These are phyloP conservation scores for Gloeopeniophorella convolvens DNA, from an alignment of 768 basidiomycete species.

Conservation along the genomic window DNA sequence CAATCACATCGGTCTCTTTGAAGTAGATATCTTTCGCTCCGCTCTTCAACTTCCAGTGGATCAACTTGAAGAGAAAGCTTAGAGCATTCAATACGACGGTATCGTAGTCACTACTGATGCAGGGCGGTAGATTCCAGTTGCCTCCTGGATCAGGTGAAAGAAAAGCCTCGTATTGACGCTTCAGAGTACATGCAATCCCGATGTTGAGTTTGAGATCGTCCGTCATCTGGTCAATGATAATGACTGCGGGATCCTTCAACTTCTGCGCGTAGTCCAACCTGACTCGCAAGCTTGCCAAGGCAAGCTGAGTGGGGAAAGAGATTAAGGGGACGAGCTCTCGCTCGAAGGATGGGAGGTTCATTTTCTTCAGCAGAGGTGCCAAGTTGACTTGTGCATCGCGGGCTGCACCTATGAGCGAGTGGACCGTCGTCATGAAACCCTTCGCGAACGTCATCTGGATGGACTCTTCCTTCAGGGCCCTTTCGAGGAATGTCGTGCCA, in stretches of 20 bases:
- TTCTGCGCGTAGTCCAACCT: conserved; percentile 86
- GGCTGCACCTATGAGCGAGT: conserved; percentile 77
- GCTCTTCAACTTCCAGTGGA: conserved; percentile 94
- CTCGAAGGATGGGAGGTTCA: conserved; percentile 90
- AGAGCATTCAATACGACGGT: conserved; percentile 81
- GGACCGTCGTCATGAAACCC: conserved; percentile 80
- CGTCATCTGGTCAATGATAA: conserved; percentile 91
- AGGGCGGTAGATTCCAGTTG: conserved; percentile 84
- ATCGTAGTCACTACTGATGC: conserved; percentile 89
- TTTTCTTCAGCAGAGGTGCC: conserved; percentile 66
- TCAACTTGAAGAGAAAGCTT: conserved; percentile 84
- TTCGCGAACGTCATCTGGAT: conserved; percentile 93
- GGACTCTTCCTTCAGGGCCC: conserved; percentile 92
- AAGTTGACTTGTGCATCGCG: conserved; percentile 83
- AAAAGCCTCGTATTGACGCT: conserved; percentile 91
- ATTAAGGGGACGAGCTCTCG: conserved; percentile 85
- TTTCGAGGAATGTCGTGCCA: conserved; percentile 86
- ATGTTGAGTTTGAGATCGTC: conserved; percentile 90
- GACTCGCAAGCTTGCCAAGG: conserved; percentile 84
- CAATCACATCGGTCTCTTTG: conserved; percentile 97
- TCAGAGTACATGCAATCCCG: conserved; percentile 89
- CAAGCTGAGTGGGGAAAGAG: conserved; percentile 93
- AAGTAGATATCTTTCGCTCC: conserved; percentile 90
- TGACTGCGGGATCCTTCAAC: conserved; percentile 78
- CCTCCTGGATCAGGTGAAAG: conserved; percentile 79